Conservation (phyloP, 495 filamentous ascomycete species). For the Glonium stellatum region DNA sequence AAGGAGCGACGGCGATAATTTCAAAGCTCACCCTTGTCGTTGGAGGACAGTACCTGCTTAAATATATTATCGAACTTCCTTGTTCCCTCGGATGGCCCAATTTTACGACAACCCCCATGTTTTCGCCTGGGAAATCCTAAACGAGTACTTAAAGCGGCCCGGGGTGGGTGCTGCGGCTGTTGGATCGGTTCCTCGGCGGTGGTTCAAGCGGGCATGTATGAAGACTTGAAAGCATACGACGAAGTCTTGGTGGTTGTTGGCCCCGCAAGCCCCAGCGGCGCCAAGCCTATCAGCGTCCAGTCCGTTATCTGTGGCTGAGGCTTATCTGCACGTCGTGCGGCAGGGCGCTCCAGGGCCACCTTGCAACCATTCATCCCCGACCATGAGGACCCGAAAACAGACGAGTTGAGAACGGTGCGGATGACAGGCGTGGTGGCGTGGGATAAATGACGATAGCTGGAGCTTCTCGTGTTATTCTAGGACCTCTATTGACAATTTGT, state of each 20-base stretch:
- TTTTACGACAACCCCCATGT: not conserved
- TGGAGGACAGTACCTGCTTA: not conserved
- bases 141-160: not conserved
- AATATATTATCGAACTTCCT: not conserved
- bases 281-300: conserved; percentile 2
- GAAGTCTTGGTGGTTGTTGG: not conserved
- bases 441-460: not conserved
- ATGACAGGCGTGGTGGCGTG: not conserved
- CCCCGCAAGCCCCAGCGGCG: not conserved
- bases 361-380: not conserved
- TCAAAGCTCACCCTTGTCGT: not conserved
- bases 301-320: conserved; percentile 16
- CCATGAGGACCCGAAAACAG: not conserved
- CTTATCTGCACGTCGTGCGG: conserved; percentile 12
- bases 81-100: not conserved
- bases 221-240: not conserved
- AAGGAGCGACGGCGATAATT: not conserved
- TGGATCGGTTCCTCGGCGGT: not conserved
- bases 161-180: not conserved
- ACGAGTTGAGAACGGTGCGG: not conserved
- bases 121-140: not conserved
- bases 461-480: not conserved
- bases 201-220: not conserved
- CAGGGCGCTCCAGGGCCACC: not conserved
- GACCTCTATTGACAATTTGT: too few species aligned